Conservation (phyloP, 139 green algal genomes). For the Chlorella sorokiniana region DNA sequence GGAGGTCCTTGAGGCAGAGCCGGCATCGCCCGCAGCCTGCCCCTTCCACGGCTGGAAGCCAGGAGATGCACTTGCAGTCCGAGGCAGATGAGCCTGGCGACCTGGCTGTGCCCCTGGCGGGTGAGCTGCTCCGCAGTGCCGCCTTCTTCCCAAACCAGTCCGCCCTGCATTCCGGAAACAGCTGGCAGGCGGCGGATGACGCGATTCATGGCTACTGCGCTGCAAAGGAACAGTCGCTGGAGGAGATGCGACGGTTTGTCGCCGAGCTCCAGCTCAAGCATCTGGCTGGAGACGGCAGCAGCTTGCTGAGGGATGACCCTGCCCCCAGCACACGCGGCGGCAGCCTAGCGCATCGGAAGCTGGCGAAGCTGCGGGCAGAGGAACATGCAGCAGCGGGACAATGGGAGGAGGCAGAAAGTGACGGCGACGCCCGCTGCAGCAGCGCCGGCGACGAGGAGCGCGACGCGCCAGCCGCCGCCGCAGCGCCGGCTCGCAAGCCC, state of each 20-base stretch:
- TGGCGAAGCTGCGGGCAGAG: slow-evolving; percentile 10
- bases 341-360: neutral
- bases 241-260: slow-evolving; percentile 8
- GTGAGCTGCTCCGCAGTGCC: no score
- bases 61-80: neutral
- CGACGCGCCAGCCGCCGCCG: neutral
- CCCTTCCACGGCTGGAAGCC: neutral
- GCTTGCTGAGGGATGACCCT: neutral
- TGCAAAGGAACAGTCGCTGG: neutral
- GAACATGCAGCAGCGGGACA: neutral
- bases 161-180: no score
- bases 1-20: slow-evolving; percentile 5
- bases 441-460: neutral
- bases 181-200: no score
- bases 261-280: slow-evolving; percentile 15
- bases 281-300: neutral
- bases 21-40: neutral
- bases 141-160: no score
- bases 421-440: neutral
- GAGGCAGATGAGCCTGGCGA: no score
- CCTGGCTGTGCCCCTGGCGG: no score
- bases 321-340: neutral
- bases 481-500: no score
- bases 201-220: no score
- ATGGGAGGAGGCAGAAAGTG: neutral